Evolutionary conservation across 345 rosid genomes (phyloP).

Genomic region (Eucalyptus curtisii): DNA sequence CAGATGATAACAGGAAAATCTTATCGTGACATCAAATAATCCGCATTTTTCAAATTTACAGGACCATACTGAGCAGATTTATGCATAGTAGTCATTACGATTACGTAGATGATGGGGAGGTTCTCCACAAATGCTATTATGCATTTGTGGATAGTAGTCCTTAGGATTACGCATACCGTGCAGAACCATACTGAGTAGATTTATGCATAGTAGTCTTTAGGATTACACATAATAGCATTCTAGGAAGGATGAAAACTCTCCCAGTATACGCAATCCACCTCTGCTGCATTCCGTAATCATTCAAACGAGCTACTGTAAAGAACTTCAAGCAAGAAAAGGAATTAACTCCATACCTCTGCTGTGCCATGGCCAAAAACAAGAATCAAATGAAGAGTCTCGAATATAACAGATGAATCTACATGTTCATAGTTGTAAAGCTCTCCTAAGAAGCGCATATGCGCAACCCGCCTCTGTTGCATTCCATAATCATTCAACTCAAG

Average conservation of each 20-base stretch:
- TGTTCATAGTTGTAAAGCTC: slow-evolving; percentile 97
- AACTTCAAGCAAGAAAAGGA: neutral
- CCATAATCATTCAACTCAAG: slow-evolving; percentile 92
- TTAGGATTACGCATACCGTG: neutral
- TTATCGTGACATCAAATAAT: neutral
- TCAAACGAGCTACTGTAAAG: slow-evolving; percentile 5
- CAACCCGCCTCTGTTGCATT: slow-evolving; percentile 96
- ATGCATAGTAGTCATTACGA: neutral
- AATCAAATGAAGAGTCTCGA: slow-evolving; percentile 82
- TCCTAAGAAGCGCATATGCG: slow-evolving; percentile 94
- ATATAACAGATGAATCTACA: slow-evolving; percentile 94
- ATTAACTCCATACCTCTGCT: slow-evolving; percentile 47
- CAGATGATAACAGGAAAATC: neutral
- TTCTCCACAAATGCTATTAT: neutral
- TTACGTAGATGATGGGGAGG: neutral
- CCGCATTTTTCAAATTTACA: neutral
- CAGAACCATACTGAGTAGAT: neutral
- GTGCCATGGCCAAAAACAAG: slow-evolving; percentile 76
- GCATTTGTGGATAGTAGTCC: too few relatives aligned
- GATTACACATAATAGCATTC: neutral
- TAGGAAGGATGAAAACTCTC: slow-evolving; percentile 40
- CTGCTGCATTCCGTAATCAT: slow-evolving; percentile 95
- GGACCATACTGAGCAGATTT: neutral
- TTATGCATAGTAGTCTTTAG: neutral
- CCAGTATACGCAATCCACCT: slow-evolving; percentile 81